Evolutionary conservation across 768 basidiomycete genomes (phyloP).

Genomic region (Terana coerulea): DNA sequence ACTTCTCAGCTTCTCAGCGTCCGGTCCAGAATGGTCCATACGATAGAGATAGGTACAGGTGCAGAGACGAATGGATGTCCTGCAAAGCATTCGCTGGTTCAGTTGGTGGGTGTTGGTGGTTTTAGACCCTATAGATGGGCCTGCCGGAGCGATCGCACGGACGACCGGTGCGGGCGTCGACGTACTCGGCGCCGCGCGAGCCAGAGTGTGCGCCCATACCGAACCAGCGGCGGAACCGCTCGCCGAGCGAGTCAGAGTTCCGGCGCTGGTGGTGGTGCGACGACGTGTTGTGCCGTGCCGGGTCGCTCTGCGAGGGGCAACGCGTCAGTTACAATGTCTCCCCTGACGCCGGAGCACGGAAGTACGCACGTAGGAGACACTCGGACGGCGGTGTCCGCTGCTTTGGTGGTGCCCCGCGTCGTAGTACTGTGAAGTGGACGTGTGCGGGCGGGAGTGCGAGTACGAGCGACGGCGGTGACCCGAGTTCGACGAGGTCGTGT

Average conservation of each 20-base stretch:
- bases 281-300: conserved; percentile 11
- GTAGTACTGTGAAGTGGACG: conserved; percentile 3
- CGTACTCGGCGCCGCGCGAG: conserved; percentile 17
- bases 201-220: conserved; percentile 23
- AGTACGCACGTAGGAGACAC: conserved; percentile 15
- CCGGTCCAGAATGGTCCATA: no score
- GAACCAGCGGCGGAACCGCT: conserved; percentile 37
- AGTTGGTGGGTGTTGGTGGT: no score
- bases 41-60: no score
- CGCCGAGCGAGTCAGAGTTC: conserved; percentile 26
- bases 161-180: conserved; percentile 24
- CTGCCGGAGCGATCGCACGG: conserved; percentile 52
- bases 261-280: conserved; percentile 17
- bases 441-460: conserved; percentile 9
- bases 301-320: conserved; percentile 9
- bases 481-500: conserved; percentile 6
- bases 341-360: not conserved
- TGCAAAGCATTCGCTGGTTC: no score
- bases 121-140: conserved; percentile 40
- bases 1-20: no score
- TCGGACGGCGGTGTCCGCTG: conserved; percentile 7
- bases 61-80: no score
- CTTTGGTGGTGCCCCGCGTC: conserved; percentile 13
- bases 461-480: conserved; percentile 19
- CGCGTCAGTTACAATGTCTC: not conserved